Percentiles rank a stretch among this genome's conserved stretches.
These are phyloP conservation scores for Torulaspora indica DNA, from an alignment of 805 yeast species.

Conservation along the genomic window DNA sequence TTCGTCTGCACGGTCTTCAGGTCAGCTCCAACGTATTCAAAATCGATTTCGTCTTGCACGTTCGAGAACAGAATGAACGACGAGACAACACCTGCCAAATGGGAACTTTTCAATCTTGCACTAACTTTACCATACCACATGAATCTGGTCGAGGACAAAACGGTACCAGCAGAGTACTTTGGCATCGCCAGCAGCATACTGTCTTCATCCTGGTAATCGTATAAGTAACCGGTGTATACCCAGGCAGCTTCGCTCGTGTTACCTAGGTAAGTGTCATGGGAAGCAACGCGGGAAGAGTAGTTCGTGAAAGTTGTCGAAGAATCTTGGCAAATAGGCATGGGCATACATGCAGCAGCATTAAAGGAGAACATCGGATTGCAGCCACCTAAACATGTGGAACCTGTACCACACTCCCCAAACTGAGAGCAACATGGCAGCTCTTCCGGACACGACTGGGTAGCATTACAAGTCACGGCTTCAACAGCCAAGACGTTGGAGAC, in stretches of 20 bases:
- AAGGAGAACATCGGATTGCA: constrained; percentile 73
- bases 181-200: constrained; percentile 74
- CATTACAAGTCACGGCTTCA: constrained; percentile 44
- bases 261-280: constrained; percentile 54
- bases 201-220: constrained; percentile 47
- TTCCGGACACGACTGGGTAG: constrained; percentile 62
- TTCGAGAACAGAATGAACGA: constrained; percentile 79
- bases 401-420: constrained; percentile 76
- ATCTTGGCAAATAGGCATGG: constrained; percentile 70
- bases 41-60: constrained; percentile 87
- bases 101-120: constrained; percentile 67
- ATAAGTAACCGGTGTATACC: constrained; percentile 56
- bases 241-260: constrained; percentile 63
- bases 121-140: constrained; percentile 85
- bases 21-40: constrained; percentile 77
- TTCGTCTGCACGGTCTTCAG: constrained; percentile 67
- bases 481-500: constrained; percentile 1
- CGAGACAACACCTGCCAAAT: constrained; percentile 72
- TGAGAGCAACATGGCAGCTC: constrained; percentile 80
- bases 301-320: constrained; percentile 41
- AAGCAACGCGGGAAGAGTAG: constrained; percentile 33
- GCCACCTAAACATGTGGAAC: constrained; percentile 71
- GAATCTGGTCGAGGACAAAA: constrained; percentile 69
- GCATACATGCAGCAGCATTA: constrained; percentile 68
- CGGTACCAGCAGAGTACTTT: constrained; percentile 66